Evolutionary conservation across 257 asterid species (phyloP).

Genomic region (Ajuga chamaepitys): DNA sequence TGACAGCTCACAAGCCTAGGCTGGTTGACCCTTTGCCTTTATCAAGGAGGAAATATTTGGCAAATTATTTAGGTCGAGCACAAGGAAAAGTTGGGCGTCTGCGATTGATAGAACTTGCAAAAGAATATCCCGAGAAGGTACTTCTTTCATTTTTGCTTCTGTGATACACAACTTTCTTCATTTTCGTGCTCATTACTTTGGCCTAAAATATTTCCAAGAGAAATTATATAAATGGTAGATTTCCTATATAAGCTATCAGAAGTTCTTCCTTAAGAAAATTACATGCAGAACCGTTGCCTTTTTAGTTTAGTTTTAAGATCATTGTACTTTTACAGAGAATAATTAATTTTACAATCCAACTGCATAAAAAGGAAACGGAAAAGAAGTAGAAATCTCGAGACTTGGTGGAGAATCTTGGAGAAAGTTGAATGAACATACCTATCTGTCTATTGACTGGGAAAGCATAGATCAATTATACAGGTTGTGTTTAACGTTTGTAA

Average conservation of each 20-base stretch:
- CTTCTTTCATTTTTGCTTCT: constrained; percentile 18
- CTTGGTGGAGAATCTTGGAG: neutral
- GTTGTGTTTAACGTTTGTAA: neutral
- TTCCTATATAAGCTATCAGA: neutral
- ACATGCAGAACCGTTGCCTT: neutral
- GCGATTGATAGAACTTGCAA: constrained; percentile 72
- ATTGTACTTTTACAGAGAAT: neutral
- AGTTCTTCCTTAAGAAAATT: constrained; percentile 2
- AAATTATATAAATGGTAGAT: neutral
- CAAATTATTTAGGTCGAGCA: constrained; percentile 88
- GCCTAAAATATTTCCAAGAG: constrained; percentile 7
- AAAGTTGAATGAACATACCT: neutral
- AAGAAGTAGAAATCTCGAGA: neutral
- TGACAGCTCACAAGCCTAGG: constrained; percentile 56
- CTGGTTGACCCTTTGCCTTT: constrained; percentile 80
- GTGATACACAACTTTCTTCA: neutral
- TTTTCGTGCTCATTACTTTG: neutral
- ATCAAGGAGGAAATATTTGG: constrained; percentile 74
- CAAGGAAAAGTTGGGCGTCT: constrained; percentile 88
- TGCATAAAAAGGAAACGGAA: neutral
- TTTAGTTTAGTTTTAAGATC: neutral
- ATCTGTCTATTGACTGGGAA: neutral
- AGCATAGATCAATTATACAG: neutral
- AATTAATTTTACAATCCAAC: neutral
- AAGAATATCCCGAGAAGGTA: constrained; percentile 82